Evolutionary conservation across 768 basidiomycete species (phyloP), one percentile per base, ranked within the genome.

Genomic region (Strobilomyces confusus): DNA sequence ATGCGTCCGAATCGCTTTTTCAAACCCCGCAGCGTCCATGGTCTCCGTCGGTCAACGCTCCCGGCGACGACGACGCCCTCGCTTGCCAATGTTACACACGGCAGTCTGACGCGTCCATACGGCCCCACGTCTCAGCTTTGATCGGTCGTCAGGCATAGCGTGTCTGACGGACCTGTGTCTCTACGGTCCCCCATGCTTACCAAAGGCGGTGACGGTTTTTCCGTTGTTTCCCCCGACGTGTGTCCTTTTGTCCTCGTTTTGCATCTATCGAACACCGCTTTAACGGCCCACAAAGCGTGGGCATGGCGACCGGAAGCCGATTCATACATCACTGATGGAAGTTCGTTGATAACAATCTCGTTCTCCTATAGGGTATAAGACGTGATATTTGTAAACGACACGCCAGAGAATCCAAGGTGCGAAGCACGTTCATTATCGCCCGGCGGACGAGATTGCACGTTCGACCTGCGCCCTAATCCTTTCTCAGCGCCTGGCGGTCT

Each of bases 21-120:
- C n/a, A 11, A 25, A 33, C 43, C 41, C 50, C 44, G 23, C 49
- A 60, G 59, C 60, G n/a, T 46, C 48, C 8, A 50, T 58, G 51
- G 58, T 47, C 34, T 36, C 19, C 19, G 25, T 19, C 14, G 1
- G 4, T 1, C 20, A 32, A 25, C 17, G 17, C 17, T 9, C 22
- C n/a, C n/a, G n/a, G 25, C 30, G 25, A n/a, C 41, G 23, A 32
- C 1, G 23, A 2, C 4, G 19, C 30, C 19, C 44, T 34, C 50
- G 30, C 30, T n/a, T 9, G 51, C 11, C 17, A 29, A 29, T 9
- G 29, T n/a, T 29, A 29, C 29, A 29, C n/a, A 9, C 23, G 15
- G 9, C 30, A 20, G 19, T 36, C 44, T 14, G 19, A 15, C 15
- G 1, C 19, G 25, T 17, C 36, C 37, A 11, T 38, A 33, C 52